Base-by-base conservation (phyloP, 2,329 filamentous ascomycete species). In the Cryphonectria carpinicola region DNA sequence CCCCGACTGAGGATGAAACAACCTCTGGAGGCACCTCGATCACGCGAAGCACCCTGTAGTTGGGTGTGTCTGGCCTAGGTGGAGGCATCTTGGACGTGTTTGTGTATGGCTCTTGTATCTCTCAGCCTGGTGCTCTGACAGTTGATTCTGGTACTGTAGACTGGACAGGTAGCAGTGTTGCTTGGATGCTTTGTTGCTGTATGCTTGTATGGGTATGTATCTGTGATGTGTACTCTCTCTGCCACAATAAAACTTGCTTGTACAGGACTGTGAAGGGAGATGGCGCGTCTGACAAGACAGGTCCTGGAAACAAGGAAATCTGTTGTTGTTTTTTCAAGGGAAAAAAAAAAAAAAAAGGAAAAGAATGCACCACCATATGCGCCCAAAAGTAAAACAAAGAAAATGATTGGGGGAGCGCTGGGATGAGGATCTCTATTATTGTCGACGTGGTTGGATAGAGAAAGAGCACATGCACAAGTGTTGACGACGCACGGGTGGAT, bases 361-460 rank as follows among this genome's bases (percentile, higher is more conserved):
- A 37, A 19, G 39, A 61, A 11, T n/a, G 58, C 58, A 61, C 19
- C 32, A n/a, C 35, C 17, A 61, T 22, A 22, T 46, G n/a, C 14
- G 39, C 39, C 61, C 5, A 4, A 60, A 8, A 49, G 43, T 56
- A 67, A 67, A 67, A 49, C 54, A 61, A 46, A 39, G 35, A 22
- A 32, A 3, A 22, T 43, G 19, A 46, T 41, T 25, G 54, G 28
- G 17, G 11, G 39, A 43, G 11, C 10, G 60, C 13, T 22, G n/a
- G 22, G 32, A 14, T 28, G 13, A 61, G 22, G 22, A n/a, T 49
- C 46, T 2, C 46, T n/a, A n/a, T 49, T n/a, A 25, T 46, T 28
- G 54, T 46, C 54, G 28, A 10, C 17, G 54, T 61, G 52, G 39
- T 37, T 37, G 17, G 17, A 49, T 39, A 49, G 61, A 32, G 25